Base-by-base conservation (phyloP, 768 basidiomycete species). In the Leccinum aurantiacum region DNA sequence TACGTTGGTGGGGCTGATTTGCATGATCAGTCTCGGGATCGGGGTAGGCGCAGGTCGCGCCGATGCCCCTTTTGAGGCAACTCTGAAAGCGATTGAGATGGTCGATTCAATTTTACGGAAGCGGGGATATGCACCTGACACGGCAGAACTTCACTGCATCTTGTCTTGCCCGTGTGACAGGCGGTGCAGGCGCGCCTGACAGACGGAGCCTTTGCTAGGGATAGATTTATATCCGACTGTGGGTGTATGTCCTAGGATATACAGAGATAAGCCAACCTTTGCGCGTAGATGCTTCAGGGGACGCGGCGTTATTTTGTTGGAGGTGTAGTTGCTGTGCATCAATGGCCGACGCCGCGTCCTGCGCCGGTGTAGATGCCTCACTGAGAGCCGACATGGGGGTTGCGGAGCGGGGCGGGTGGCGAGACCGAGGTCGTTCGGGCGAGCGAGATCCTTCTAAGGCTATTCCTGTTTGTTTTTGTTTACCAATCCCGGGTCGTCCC, bases 141-240 rank as follows among this genome's bases (percentile, higher is more conserved):
- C 8, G 90, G 90, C 19, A 92, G 80, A 35, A 84, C 85, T 75
- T 92, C 90, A 66, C 88, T 90, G 67, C 90, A 92, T 65, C 90
- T 79, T 13, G 90, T 92, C 77, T 92, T 92, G 54, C 90, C 90
- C 54, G 88, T 78, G 73, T 92, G 90, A 74, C 90, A 92, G 14
- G 90, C 87, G 41, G 85, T 82, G 64, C 90, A 92, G 1, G 90
- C 90, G 63, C 90, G 81, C 63, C 90, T 84, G 57, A 91, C 90
- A 48, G 89, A 91, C 33, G 90, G 89, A 48, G 87, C 88, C 75
- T 92, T 91, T 61, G 89, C 89, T 90, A 70, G 53, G 58, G 52
- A 63, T 46, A 56, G 37, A 33, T 53, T 54, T 54, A 29, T 52
- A 52, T 54, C 64, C 60, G 63, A 65, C 58, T 46, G 60, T 44